These are phyloP conservation scores for Pseudogymnoascus sp. DNA, from an alignment of 2,329 filamentous ascomycete genomes.

Conservation along the genomic window DNA sequence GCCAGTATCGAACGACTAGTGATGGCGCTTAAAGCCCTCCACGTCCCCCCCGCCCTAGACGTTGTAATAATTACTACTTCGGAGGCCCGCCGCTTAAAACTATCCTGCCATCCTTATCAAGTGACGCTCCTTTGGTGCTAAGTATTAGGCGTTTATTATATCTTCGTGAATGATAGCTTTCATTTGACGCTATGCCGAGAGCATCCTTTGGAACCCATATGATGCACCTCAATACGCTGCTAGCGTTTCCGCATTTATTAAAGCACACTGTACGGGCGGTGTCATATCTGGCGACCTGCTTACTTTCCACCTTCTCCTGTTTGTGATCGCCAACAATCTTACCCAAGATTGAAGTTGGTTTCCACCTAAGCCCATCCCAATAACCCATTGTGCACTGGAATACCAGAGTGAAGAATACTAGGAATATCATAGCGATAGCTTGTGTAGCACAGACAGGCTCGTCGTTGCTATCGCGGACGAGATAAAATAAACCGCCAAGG, in stretches of 20 bases:
- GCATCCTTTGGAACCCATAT: background rate
- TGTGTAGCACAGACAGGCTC: slow-evolving; percentile 15
- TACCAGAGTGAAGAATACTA: slow-evolving; percentile 16
- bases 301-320: slow-evolving; percentile 35
- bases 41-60: background rate
- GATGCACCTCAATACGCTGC: background rate
- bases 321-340: background rate
- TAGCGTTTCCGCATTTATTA: background rate
- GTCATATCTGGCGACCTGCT: background rate
- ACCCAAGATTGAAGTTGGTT: background rate
- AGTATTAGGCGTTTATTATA: background rate
- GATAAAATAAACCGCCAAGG: slow-evolving; percentile 18
- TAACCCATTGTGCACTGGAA: slow-evolving; percentile 14
- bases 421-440: slow-evolving; percentile 19
- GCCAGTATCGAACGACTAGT: no score
- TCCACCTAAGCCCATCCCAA: background rate
- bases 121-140: background rate
- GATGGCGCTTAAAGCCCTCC: background rate
- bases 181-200: background rate
- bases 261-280: background rate
- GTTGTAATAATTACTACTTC: background rate
- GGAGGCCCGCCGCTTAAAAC: background rate
- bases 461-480: slow-evolving; percentile 15
- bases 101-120: background rate
- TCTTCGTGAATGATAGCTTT: background rate